phyloP scores from a whole-genome alignment of 23 red algal species.

The Agarophyton chilense region DNA sequence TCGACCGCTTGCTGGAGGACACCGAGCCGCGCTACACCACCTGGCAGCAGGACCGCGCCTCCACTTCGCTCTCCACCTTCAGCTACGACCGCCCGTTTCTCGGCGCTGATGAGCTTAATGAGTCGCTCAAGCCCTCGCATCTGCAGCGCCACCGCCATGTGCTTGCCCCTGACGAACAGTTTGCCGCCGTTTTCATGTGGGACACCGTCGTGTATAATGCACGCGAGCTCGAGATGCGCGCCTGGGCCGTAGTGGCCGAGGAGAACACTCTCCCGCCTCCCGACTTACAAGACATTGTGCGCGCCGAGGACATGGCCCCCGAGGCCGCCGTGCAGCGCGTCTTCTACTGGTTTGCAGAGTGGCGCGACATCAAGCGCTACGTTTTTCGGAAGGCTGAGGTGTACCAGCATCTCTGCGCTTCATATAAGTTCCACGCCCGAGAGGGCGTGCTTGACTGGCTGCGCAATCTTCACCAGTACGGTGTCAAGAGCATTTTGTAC shows the following conservation, averaged over 20 bases:
- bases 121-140: conserved; percentile 60
- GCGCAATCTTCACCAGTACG: conserved; percentile 63
- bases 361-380: conserved; percentile 85
- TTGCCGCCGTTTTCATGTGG: conserved; percentile 88
- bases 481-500: conserved; percentile 69
- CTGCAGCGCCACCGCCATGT: conserved; percentile 76
- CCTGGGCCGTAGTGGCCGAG: conserved; percentile 78
- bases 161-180: conserved; percentile 87
- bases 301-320: conserved; percentile 77
- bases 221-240: conserved; percentile 70
- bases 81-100: conserved; percentile 30
- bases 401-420: conserved; percentile 13
- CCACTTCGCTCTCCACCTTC: conserved; percentile 32
- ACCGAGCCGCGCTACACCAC: conserved; percentile 45
- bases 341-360: conserved; percentile 88
- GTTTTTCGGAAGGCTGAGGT: conserved; percentile 85
- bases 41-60: conserved; percentile 17
- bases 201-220: conserved; percentile 77
- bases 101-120: conserved; percentile 87
- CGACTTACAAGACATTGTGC: conserved; percentile 74
- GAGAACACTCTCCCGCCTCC: conserved; percentile 58
- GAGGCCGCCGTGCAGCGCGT: conserved; percentile 81
- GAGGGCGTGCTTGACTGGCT: conserved; percentile 75
- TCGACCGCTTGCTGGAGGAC: conserved; percentile 44
- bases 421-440: conserved; percentile 31